These are phyloP conservation scores for Peribolospora baueri DNA, from an alignment of 768 basidiomycete genomes.

Conservation along the genomic window DNA sequence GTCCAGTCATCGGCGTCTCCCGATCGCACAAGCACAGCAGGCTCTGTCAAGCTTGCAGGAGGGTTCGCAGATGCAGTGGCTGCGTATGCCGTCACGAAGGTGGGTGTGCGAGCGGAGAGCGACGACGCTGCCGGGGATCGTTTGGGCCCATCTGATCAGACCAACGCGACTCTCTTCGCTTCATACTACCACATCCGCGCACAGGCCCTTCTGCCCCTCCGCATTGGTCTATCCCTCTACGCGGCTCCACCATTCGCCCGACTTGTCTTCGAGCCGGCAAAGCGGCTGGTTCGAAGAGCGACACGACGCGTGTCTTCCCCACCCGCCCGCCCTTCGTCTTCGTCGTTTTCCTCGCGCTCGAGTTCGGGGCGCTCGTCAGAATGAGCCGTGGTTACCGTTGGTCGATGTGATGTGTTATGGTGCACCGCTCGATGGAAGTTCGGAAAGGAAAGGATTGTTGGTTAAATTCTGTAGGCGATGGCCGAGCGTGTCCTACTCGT, in stretches of 20 bases:
- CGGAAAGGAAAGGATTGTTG: too few relatives aligned
- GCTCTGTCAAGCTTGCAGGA: conserved; percentile 7
- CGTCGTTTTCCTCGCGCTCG: too few relatives aligned
- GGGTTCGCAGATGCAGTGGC: conserved; percentile 18
- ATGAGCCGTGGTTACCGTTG: too few relatives aligned
- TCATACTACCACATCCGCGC: not conserved
- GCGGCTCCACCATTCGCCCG: conserved; percentile 1
- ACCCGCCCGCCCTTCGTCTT: too few relatives aligned
- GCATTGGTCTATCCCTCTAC: conserved; percentile 4
- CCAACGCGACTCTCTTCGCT: not conserved
- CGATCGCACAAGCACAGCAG: too few relatives aligned
- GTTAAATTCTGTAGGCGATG: too few relatives aligned
- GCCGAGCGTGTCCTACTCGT: too few relatives aligned
- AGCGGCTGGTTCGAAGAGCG: not conserved
- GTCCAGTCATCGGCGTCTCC: too few relatives aligned
- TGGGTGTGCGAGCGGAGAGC: conserved; percentile 6
- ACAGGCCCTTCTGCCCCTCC: conserved; percentile 7
- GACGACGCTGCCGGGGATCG: too few relatives aligned
- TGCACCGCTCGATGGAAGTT: too few relatives aligned
- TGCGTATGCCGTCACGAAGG: conserved; percentile 22
- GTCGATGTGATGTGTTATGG: too few relatives aligned
- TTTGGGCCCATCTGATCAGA: not conserved
- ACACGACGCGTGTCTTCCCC: not conserved
- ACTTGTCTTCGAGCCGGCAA: not conserved
- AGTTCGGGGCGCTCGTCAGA: too few relatives aligned